phyloP scores from a whole-genome alignment of 1,284 basidiomycete species.

The Coniferiporia sulphurascens region DNA sequence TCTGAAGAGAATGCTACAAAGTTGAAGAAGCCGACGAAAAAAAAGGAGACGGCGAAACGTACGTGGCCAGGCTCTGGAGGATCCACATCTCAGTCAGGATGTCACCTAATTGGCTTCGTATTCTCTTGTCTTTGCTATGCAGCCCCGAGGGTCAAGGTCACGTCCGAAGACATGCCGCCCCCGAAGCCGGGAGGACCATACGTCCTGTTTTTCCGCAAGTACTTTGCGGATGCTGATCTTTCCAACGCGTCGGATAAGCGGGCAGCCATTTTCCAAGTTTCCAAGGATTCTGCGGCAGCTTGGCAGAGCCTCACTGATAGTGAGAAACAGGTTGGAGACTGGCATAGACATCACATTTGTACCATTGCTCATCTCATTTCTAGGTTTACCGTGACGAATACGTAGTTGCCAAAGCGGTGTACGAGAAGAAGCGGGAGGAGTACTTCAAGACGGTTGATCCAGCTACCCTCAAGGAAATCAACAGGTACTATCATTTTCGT shows the following conservation, averaged over 20 bases:
- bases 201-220: conserved; percentile 3
- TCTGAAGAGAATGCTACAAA: neutral
- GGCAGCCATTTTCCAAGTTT: neutral
- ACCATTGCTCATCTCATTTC: neutral
- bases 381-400: conserved; percentile 8
- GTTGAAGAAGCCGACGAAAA: conserved; percentile 8
- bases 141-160: conserved; percentile 4
- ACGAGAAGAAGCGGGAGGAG: conserved; percentile 10
- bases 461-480: conserved; percentile 16
- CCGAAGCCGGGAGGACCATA: conserved; percentile 8
- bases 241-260: neutral
- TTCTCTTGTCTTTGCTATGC: neutral
- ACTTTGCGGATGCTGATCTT: neutral
- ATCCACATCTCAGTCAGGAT: too few species aligned
- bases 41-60: neutral
- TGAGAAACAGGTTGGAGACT: conserved; percentile 23
- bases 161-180: neutral
- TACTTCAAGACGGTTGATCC: conserved; percentile 19
- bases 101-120: neutral
- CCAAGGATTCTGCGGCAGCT: neutral
- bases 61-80: too few species aligned
- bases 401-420: neutral
- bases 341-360: neutral
- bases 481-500: conserved; percentile 2
- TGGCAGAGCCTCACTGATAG: conserved; percentile 20